These are phyloP conservation scores for Polytolypa hystricis DNA, from an alignment of 2,329 filamentous ascomycete genomes.

Conservation along the genomic window DNA sequence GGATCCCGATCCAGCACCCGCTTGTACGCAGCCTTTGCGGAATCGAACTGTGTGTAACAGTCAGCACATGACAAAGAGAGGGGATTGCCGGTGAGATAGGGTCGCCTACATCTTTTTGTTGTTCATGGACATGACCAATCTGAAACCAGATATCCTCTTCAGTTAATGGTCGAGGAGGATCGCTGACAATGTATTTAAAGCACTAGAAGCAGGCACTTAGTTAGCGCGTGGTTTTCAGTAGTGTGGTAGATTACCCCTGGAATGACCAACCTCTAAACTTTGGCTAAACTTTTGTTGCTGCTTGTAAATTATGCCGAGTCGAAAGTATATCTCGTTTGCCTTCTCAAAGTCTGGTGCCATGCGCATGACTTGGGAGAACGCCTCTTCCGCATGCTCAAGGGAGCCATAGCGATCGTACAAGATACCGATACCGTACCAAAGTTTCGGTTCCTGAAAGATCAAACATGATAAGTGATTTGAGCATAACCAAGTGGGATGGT, in stretches of 20 bases:
- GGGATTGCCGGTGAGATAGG: not conserved
- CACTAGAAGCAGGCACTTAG: conserved; percentile 48
- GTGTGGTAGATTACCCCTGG: conserved; percentile 9
- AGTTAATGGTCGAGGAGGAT: conserved; percentile 81
- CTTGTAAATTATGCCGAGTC: conserved; percentile 98
- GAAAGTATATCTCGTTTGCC: conserved; percentile 97
- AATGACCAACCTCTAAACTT: conserved; percentile 69
- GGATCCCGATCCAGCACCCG: conserved; percentile 90
- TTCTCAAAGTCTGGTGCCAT: conserved; percentile 98
- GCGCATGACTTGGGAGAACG: conserved; percentile 96
- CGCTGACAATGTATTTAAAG: conserved; percentile 94
- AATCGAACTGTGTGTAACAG: conserved; percentile 62
- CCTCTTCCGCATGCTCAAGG: conserved; percentile 92
- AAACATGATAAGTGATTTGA: conserved; percentile 4
- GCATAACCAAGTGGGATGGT: not conserved
- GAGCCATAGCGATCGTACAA: conserved; percentile 94
- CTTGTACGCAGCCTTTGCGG: conserved; percentile 82
- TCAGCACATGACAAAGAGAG: conserved; percentile 18
- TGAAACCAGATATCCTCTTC: conserved; percentile 99
- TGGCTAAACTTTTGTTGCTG: conserved; percentile 89
- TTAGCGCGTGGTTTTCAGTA: conserved; percentile 2
- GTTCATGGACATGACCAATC: conserved; percentile 96
- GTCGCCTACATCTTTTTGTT: conserved; percentile 84
- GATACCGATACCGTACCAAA: conserved; percentile 98
- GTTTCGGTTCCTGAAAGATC: conserved; percentile 65